phyloP scores from a whole-genome alignment of 441 rosid genomes.

The Pelargonium exstipulatum region DNA sequence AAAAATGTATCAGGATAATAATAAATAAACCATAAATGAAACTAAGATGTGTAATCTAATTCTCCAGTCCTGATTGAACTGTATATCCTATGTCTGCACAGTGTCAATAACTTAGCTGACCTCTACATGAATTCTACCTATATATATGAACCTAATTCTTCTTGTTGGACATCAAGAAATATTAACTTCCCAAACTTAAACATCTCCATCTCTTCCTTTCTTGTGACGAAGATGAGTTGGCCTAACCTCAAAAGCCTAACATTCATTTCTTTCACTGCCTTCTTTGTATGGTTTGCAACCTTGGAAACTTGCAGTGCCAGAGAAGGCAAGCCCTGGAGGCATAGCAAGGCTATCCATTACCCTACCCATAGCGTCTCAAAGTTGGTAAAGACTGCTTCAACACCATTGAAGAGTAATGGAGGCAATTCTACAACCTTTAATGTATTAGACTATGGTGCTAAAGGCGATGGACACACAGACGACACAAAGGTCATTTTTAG shows the following conservation, averaged over 20 bases:
- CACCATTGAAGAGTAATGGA: background rate
- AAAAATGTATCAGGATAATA: background rate
- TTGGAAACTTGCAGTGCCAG: conserved; percentile 44
- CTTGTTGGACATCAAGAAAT: background rate
- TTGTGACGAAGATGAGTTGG: conserved; percentile 28
- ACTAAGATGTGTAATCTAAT: background rate
- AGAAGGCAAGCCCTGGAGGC: conserved; percentile 33
- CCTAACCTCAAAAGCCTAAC: conserved; percentile 25
- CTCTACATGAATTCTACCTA: background rate
- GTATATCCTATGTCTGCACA: background rate
- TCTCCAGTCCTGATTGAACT: background rate
- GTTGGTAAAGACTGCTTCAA: conserved; percentile 15
- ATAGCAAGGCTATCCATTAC: conserved; percentile 5
- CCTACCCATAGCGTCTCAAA: conserved; percentile 18
- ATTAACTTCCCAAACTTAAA: background rate
- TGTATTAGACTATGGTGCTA: conserved; percentile 51
- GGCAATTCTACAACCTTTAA: conserved; percentile 30
- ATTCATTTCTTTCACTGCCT: conserved; percentile 23
- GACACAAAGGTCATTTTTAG: conserved; percentile 47
- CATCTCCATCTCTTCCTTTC: conserved; percentile 9
- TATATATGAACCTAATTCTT: conserved; percentile 21
- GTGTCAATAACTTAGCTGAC: background rate
- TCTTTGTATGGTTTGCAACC: conserved; percentile 27
- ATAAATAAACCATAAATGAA: background rate
- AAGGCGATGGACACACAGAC: conserved; percentile 57